Conservation (phyloP, 2,329 filamentous ascomycete genomes). For the Cladophialophora yegresii region DNA sequence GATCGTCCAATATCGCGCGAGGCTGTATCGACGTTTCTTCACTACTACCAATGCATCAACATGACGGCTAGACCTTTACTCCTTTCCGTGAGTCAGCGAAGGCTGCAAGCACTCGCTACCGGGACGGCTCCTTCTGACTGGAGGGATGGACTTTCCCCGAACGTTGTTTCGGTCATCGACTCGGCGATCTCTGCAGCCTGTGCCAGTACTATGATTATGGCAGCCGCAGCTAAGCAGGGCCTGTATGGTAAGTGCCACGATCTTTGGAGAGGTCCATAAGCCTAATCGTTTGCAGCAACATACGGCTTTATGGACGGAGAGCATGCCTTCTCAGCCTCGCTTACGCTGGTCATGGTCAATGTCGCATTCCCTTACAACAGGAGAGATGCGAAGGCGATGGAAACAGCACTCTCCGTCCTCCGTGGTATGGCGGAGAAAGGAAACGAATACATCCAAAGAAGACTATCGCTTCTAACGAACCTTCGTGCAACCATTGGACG, state of each 20-base stretch:
- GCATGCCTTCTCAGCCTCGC: constrained; percentile 57
- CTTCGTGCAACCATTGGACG: constrained; percentile 40
- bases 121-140: constrained; percentile 47
- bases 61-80: constrained; percentile 59
- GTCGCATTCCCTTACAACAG: constrained; percentile 54
- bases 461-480: constrained; percentile 45
- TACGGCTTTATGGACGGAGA: constrained; percentile 62
- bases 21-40: constrained; percentile 55
- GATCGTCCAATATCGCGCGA: constrained; percentile 51
- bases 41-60: constrained; percentile 61
- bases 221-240: constrained; percentile 52
- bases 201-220: constrained; percentile 54
- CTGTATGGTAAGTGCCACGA: constrained; percentile 49
- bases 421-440: constrained; percentile 56
- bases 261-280: neutral
- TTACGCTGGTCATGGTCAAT: constrained; percentile 59
- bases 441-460: constrained; percentile 53
- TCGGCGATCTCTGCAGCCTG: constrained; percentile 55
- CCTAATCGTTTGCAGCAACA: constrained; percentile 45
- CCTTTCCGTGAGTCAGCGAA: constrained; percentile 56
- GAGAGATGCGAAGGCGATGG: constrained; percentile 50
- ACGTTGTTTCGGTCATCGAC: constrained; percentile 56
- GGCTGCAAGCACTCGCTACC: constrained; percentile 45
- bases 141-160: constrained; percentile 52
- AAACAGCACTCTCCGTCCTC: constrained; percentile 51